Base-by-base conservation (phyloP, 805 yeast genomes). In the Wickerhamiella lipophila region DNA sequence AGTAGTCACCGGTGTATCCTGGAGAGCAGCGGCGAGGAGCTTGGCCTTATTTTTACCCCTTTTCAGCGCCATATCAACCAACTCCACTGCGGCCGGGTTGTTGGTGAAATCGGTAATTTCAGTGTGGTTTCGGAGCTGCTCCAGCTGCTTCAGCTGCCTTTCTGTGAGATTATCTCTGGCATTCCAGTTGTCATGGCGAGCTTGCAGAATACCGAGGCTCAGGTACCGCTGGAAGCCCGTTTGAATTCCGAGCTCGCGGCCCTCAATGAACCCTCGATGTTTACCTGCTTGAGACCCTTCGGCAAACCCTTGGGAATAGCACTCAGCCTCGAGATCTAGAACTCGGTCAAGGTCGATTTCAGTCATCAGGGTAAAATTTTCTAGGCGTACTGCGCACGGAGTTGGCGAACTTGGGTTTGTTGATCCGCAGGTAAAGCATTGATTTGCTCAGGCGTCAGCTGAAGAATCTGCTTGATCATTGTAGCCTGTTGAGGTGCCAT, bases 161-260 rank as follows among this genome's bases (percentile, higher is more conserved):
- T 46, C 45, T 2, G 53, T 13, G 11, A 18, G 54, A 2, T 53
- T 46, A 6, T 4, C 6, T 2, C 52, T 27, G 8, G 49, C 55
- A 1, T 50, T 25, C 64, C 69, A 64, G 6, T 64, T 59, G 13
- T 64, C 63, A 18, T 74, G 60, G 36, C 79, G 57, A 15, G 82
- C 79, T 49, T 70, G 60, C 35, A 81, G 69, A 49, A 83, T 79
- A 0, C 96, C 96, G 1, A 87, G 60, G 0, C 83, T 60, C 1
- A 84, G 55, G 56, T 75, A 59, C 22, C 66, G 51, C 55, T 64
- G 62, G 55, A 61, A 64, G 27, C 71, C 68, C 16, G 69, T 58
- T 48, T 66, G 64, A 49, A 72, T 71, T 0, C 97, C 97, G 55
- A 78, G 79, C 58, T 84, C 86, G 58, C 80, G 81, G 1, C 96